Conservation (phyloP, 2,329 filamentous ascomycete genomes). For the Mycosphaerella sp. region DNA sequence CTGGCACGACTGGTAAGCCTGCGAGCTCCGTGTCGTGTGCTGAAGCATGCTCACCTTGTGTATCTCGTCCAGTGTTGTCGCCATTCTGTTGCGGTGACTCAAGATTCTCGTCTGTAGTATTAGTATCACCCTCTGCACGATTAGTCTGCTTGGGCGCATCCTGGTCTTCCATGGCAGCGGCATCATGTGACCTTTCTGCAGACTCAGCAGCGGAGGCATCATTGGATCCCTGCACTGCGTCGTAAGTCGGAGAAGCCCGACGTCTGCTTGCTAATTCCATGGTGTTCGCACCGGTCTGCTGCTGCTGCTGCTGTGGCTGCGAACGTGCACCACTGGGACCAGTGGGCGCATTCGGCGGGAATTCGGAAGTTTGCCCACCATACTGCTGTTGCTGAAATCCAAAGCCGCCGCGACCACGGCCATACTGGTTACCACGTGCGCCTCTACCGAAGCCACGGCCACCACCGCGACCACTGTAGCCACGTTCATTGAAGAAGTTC, state of each 20-base stretch:
- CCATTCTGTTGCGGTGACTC: constrained; percentile 14
- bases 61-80: constrained; percentile 7
- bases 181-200: constrained; percentile 13
- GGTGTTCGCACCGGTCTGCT: constrained; percentile 20
- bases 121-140: constrained; percentile 29
- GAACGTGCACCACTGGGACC: constrained; percentile 10
- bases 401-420: constrained; percentile 26
- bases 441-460: constrained; percentile 40
- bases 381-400: constrained; percentile 26
- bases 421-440: constrained; percentile 21
- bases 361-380: constrained; percentile 17
- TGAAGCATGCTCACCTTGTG: constrained; percentile 15
- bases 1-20: constrained; percentile 2
- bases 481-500: constrained; percentile 55
- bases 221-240: constrained; percentile 22
- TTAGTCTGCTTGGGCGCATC: constrained; percentile 32
- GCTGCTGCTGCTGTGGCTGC: neutral
- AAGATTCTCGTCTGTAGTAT: constrained; percentile 21
- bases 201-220: constrained; percentile 12
- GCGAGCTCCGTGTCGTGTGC: neutral
- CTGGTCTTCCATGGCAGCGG: constrained; percentile 29
- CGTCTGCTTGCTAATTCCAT: constrained; percentile 15
- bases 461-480: constrained; percentile 57
- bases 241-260: constrained; percentile 30
- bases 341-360: constrained; percentile 18